Conservation (phyloP, 257 asterid genomes). For the Ballota nigra region DNA sequence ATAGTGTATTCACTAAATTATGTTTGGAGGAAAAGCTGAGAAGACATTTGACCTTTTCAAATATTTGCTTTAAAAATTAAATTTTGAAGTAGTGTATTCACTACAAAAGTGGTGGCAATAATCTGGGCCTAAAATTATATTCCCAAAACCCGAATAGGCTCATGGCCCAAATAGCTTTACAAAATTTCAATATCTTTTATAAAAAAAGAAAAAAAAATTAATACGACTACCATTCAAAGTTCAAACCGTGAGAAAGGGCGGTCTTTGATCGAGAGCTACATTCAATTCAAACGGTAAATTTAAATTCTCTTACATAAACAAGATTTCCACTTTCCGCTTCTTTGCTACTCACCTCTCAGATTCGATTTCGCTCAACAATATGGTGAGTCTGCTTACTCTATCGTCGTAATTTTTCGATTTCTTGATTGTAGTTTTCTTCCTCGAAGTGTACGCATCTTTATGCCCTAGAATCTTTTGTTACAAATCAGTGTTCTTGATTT, state of each 20-base stretch:
- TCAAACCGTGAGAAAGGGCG: slow-evolving; percentile 27
- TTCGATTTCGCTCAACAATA: slow-evolving; percentile 1
- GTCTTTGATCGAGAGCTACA: not conserved
- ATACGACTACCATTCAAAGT: too few species aligned
- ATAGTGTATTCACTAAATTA: too few species aligned
- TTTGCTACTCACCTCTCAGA: slow-evolving; percentile 1
- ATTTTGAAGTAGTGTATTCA: too few species aligned
- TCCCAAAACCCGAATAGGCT: not conserved
- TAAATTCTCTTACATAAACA: slow-evolving; percentile 3
- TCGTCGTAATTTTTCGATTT: not conserved
- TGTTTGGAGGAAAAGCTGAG: too few species aligned
- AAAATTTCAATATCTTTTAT: not conserved
- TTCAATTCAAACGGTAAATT: slow-evolving; percentile 24
- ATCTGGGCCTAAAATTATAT: too few species aligned
- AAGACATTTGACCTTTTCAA: too few species aligned
- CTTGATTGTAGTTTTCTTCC: not conserved
- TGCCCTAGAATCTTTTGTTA: not conserved
- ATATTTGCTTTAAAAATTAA: too few species aligned
- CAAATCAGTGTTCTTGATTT: not conserved
- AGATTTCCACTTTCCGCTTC: slow-evolving; percentile 1
- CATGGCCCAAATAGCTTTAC: not conserved
- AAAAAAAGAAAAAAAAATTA: too few species aligned
- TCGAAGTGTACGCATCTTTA: not conserved
- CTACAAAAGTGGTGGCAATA: too few species aligned
- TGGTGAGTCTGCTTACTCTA: slow-evolving; percentile 3